phyloP scores from a whole-genome alignment of 306 rosid genomes.

The Fragaria vesca region DNA sequence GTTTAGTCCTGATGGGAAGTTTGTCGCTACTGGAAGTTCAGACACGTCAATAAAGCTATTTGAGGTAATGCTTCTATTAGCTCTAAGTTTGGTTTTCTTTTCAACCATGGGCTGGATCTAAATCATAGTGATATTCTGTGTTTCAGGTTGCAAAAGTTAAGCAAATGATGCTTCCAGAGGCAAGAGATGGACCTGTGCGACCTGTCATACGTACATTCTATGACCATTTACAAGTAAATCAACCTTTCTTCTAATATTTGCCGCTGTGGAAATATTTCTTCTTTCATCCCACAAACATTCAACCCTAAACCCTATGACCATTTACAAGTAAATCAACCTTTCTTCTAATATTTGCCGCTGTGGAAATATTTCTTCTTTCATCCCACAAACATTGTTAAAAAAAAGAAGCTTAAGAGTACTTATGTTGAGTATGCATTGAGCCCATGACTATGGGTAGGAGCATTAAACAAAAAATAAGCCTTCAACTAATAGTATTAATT shows the following conservation, averaged over 20 bases:
- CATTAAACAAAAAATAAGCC: background rate
- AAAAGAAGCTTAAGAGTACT: background rate
- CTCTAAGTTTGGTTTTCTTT: slow-evolving; percentile 11
- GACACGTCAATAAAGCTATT: slow-evolving; percentile 88
- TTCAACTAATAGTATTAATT: background rate
- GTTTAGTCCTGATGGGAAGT: slow-evolving; percentile 87
- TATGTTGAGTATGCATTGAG: background rate
- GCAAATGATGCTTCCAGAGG: slow-evolving; percentile 79
- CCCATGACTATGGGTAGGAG: background rate
- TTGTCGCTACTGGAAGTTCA: slow-evolving; percentile 92
- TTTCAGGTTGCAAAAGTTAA: slow-evolving; percentile 81
- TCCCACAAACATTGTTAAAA: background rate
- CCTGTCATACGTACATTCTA: slow-evolving; percentile 81
- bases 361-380: background rate
- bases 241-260: slow-evolving; percentile 5
- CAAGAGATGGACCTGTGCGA: slow-evolving; percentile 78
- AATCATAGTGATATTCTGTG: slow-evolving; percentile 28
- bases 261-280: background rate
- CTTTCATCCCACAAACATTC: background rate
- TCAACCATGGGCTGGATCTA: slow-evolving; percentile 13
- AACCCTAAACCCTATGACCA: too few relatives aligned
- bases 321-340: slow-evolving; percentile 45
- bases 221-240: slow-evolving; percentile 69
- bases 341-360: background rate
- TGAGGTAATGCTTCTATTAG: slow-evolving; percentile 54